A percentile compares a stretch with the other conserved stretches of the same genome.
These are phyloP conservation scores for Pisolithus sp. DNA, from an alignment of 768 basidiomycete species.

Conservation along the genomic window DNA sequence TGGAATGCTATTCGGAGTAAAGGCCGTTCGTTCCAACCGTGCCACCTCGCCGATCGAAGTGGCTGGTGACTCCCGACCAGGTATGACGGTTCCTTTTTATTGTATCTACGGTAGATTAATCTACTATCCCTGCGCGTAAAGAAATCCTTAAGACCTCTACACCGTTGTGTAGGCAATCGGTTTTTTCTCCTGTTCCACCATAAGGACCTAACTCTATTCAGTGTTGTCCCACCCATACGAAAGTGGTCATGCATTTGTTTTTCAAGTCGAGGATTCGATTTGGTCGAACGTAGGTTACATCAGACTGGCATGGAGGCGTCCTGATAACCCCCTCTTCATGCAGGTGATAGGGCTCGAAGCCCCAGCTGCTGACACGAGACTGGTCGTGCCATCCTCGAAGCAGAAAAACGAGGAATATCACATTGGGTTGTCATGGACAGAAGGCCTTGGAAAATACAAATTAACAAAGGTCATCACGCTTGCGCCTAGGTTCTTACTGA, in stretches of 20 bases:
- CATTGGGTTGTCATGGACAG: slow-evolving; percentile 84
- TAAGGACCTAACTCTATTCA: slow-evolving; percentile 24
- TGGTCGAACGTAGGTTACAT: slow-evolving; percentile 74
- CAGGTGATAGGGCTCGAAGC: slow-evolving; percentile 88
- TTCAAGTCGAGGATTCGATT: slow-evolving; percentile 71
- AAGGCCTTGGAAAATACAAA: slow-evolving; percentile 97
- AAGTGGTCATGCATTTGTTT: slow-evolving; percentile 75
- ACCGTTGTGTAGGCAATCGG: slow-evolving; percentile 69
- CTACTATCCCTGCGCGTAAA: slow-evolving; percentile 16
- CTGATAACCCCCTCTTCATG: slow-evolving; percentile 4
- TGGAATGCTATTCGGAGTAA: slow-evolving; percentile 71
- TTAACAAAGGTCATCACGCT: slow-evolving; percentile 90
- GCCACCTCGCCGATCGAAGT: slow-evolving; percentile 65
- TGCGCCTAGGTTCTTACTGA: slow-evolving; percentile 84
- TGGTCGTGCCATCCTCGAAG: slow-evolving; percentile 59
- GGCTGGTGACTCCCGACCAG: slow-evolving; percentile 70
- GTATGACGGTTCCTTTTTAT: slow-evolving; percentile 29
- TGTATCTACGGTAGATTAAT: slow-evolving; percentile 9
- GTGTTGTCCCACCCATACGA: slow-evolving; percentile 84
- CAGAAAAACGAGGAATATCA: slow-evolving; percentile 67
- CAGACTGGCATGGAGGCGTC: neutral
- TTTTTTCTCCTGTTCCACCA: slow-evolving; percentile 1
- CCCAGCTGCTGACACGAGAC: slow-evolving; percentile 80
- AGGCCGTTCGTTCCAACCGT: slow-evolving; percentile 55
- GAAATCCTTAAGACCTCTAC: slow-evolving; percentile 46